These are phyloP conservation scores for Pharus latifolius DNA, from an alignment of 176 grass and related monocot species.

Conservation along the genomic window DNA sequence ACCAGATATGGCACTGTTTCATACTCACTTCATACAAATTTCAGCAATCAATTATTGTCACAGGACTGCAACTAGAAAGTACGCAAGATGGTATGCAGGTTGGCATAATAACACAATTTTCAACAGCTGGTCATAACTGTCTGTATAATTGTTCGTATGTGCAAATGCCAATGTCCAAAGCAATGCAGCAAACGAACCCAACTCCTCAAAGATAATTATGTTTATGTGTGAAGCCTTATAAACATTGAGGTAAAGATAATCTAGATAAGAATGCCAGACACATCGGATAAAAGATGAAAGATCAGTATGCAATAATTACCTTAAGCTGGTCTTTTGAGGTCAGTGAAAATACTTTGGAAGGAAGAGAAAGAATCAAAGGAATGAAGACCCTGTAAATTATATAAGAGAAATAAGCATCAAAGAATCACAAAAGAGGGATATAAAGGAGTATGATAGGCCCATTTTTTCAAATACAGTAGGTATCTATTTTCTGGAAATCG, in stretches of 20 bases:
- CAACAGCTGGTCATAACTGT: no score
- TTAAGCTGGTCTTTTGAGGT: conserved; percentile 90
- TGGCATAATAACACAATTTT: neutral
- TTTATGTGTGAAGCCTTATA: no score
- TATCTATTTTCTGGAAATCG: neutral
- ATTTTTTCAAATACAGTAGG: neutral
- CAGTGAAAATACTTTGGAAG: conserved; percentile 73
- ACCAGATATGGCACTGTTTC: neutral
- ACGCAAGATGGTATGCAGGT: neutral
- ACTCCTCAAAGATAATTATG: neutral
- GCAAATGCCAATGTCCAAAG: neutral
- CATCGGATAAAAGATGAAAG: neutral
- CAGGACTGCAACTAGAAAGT: neutral
- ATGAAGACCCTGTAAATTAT: conserved; percentile 51
- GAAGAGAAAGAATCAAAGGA: conserved; percentile 90
- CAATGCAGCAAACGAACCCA: neutral
- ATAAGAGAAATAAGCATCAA: conserved; percentile 18
- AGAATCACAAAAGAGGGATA: neutral
- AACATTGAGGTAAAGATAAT: no score
- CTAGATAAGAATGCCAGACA: neutral
- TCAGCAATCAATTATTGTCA: neutral
- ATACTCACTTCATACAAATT: neutral
- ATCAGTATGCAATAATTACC: conserved; percentile 40
- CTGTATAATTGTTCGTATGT: neutral
- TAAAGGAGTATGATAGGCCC: neutral